Percentiles rank a stretch among this genome's conserved stretches.
Conservation (phyloP, 164 flowering plant genomes). For the Chimonanthus salicifolius region DNA sequence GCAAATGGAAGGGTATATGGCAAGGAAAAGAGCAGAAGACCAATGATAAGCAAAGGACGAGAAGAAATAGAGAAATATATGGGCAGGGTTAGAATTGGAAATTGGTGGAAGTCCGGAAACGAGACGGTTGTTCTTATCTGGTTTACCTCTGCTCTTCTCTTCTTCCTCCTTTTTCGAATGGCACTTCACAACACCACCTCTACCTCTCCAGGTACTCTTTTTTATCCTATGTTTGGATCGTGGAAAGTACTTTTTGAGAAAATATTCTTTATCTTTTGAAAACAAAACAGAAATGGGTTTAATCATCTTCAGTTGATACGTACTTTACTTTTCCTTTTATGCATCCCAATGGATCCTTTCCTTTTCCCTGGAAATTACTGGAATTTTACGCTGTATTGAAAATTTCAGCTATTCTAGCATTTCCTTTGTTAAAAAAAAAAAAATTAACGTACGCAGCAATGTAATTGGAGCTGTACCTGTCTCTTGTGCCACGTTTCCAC, state of each 20-base stretch:
- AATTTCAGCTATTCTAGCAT: background rate
- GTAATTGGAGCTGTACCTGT: no score
- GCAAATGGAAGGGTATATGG: no score
- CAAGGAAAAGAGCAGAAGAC: no score
- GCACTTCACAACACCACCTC: conserved; percentile 33
- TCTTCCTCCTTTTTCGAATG: conserved; percentile 44
- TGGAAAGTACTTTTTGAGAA: background rate
- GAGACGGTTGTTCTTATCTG: conserved; percentile 41
- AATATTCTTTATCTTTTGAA: no score
- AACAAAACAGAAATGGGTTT: no score
- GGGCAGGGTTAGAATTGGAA: conserved; percentile 23
- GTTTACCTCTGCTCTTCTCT: conserved; percentile 40
- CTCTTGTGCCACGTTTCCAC: background rate
- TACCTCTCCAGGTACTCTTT: conserved; percentile 7
- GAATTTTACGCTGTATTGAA: background rate
- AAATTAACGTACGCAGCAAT: no score
- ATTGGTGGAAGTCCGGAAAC: conserved; percentile 31
- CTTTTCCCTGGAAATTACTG: background rate
- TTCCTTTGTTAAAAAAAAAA: no score
- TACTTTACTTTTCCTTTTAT: no score
- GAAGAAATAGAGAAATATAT: conserved; percentile 3
- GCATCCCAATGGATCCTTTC: background rate
- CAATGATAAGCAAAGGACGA: background rate
- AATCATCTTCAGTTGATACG: no score
- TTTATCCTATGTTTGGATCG: background rate